phyloP scores from a whole-genome alignment of 2,329 filamentous ascomycete species.

The Fusarium aywerte region DNA sequence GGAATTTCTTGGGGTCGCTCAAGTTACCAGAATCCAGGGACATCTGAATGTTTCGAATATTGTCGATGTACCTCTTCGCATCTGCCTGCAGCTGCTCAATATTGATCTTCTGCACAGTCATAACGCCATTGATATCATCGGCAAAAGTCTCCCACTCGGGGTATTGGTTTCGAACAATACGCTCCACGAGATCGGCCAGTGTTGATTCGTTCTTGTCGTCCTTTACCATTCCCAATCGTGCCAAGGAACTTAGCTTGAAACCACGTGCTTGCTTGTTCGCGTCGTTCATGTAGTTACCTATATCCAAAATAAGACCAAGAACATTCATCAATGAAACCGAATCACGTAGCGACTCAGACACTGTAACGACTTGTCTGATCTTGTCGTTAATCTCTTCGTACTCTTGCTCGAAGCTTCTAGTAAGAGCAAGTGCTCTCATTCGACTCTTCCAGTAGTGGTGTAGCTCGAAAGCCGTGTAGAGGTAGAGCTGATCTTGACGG shows the following conservation, averaged over 20 bases:
- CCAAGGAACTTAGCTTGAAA: slow-evolving; percentile 96
- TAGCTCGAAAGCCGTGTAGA: slow-evolving; percentile 92
- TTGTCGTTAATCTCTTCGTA: slow-evolving; percentile 92
- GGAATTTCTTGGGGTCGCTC: slow-evolving; percentile 96
- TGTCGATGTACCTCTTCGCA: slow-evolving; percentile 92
- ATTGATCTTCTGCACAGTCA: slow-evolving; percentile 88
- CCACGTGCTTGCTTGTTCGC: slow-evolving; percentile 97
- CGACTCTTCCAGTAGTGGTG: slow-evolving; percentile 99
- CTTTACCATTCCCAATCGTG: slow-evolving; percentile 95
- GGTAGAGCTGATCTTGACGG: slow-evolving; percentile 92
- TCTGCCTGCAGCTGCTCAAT: slow-evolving; percentile 91
- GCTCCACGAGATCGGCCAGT: slow-evolving; percentile 93
- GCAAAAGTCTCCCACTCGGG: slow-evolving; percentile 93
- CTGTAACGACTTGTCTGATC: slow-evolving; percentile 84
- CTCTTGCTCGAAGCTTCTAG: slow-evolving; percentile 83
- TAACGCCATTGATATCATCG: slow-evolving; percentile 83
- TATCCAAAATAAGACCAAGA: slow-evolving; percentile 92
- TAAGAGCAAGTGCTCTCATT: slow-evolving; percentile 89
- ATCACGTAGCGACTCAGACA: slow-evolving; percentile 89
- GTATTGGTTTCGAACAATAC: slow-evolving; percentile 95
- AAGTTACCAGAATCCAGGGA: slow-evolving; percentile 93
- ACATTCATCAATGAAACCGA: slow-evolving; percentile 96
- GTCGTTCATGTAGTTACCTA: slow-evolving; percentile 99
- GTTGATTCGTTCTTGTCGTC: slow-evolving; percentile 99
- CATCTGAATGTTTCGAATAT: slow-evolving; percentile 91